A percentile compares a stretch with the other conserved stretches of the same genome.
Evolutionary conservation across 495 filamentous ascomycete genomes (phyloP).

Genomic region (Hyaloscypha variabilis): DNA sequence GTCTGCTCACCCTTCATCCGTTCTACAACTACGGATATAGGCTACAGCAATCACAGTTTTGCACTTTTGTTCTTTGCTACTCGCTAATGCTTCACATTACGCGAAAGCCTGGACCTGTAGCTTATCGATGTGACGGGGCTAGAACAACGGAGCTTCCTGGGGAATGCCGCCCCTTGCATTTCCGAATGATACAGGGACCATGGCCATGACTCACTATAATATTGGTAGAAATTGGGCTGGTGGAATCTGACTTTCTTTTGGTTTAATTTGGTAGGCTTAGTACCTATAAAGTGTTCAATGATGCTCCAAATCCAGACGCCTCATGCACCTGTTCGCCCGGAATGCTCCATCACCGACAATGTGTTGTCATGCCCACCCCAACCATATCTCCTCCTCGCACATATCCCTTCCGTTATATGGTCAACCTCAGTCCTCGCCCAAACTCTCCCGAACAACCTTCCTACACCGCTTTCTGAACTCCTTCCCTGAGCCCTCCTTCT

Average conservation of each 20-base stretch:
- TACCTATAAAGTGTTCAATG: not conserved
- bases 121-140: too few relatives aligned
- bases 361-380: not conserved
- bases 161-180: too few relatives aligned
- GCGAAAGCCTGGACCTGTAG: too few relatives aligned
- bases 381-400: not conserved
- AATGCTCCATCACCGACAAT: not conserved
- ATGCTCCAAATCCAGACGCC: not conserved
- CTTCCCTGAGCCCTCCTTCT: conserved; percentile 54
- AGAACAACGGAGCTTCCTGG: too few relatives aligned
- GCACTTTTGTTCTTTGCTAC: too few relatives aligned
- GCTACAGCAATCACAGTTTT: too few relatives aligned
- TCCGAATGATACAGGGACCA: too few relatives aligned
- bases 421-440: conserved; percentile 62
- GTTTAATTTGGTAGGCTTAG: not conserved
- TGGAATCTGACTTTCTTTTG: too few relatives aligned
- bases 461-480: conserved; percentile 79
- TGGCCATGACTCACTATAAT: not conserved
- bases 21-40: too few relatives aligned
- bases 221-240: too few relatives aligned
- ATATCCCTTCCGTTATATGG: not conserved
- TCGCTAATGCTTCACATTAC: too few relatives aligned
- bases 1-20: too few relatives aligned
- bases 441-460: conserved; percentile 79
- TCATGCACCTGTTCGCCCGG: not conserved